These are phyloP conservation scores for Cyanidioschyzon merolae DNA, from an alignment of 23 red algal genomes.

Conservation along the genomic window DNA sequence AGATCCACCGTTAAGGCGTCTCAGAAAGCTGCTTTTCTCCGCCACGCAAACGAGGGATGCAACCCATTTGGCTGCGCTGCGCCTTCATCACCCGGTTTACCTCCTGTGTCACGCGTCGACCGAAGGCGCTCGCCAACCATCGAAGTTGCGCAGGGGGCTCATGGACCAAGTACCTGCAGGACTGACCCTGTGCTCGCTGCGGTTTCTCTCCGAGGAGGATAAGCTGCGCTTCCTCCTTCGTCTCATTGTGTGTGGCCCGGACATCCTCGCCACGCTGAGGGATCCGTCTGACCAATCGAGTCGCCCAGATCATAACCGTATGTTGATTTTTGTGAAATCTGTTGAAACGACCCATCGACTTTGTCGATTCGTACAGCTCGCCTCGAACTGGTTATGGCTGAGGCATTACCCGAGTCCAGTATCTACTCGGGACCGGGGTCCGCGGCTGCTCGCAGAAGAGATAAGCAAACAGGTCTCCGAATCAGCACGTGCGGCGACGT, in stretches of 20 bases:
- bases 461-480: not conserved
- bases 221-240: not conserved
- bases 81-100: constrained; percentile 23
- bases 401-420: too few relatives aligned
- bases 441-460: not conserved
- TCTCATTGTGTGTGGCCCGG: not conserved
- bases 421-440: too few relatives aligned
- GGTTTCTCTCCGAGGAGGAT: not conserved
- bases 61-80: constrained; percentile 32
- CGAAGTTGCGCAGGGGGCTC: not conserved
- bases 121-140: too few relatives aligned
- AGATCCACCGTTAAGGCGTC: not conserved
- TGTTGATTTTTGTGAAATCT: constrained; percentile 63
- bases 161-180: not conserved
- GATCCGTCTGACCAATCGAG: not conserved
- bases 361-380: constrained; percentile 43
- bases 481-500: not conserved
- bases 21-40: constrained; percentile 60
- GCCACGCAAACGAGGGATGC: constrained; percentile 71
- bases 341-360: constrained; percentile 58
- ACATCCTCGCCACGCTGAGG: not conserved
- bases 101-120: not conserved
- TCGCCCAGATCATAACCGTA: not conserved
- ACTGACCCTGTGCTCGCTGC: not conserved
- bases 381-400: not conserved